Conservation (phyloP, 441 rosid genomes). For the Euphorbia corollata region DNA sequence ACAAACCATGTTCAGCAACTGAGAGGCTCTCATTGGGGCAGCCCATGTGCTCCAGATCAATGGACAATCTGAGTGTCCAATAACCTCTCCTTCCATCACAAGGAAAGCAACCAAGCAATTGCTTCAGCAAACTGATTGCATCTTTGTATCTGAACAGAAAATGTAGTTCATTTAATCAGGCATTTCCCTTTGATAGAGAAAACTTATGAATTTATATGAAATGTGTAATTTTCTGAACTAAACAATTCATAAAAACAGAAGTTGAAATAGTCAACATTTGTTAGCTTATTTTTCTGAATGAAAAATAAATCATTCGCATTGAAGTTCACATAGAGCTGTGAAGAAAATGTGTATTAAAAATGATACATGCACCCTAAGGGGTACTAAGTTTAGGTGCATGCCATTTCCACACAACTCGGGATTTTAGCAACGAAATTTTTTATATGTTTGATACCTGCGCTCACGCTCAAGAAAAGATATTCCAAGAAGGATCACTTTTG, state of each 20-base stretch:
- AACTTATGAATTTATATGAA: not conserved
- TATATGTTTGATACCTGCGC: conserved; percentile 51
- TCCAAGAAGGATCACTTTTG: conserved; percentile 77
- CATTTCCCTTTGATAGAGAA: not conserved
- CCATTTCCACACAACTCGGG: not conserved
- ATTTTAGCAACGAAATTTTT: not conserved
- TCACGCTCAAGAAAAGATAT: conserved; percentile 72
- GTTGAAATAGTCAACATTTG: not conserved
- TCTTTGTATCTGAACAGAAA: conserved; percentile 50
- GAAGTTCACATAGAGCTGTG: not conserved
- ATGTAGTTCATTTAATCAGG: conserved; percentile 14
- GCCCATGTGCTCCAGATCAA: conserved; percentile 75
- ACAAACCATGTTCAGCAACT: conserved; percentile 70
- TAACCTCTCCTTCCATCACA: conserved; percentile 84
- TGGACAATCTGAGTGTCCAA: conserved; percentile 83
- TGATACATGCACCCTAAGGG: not conserved
- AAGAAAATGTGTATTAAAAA: not conserved
- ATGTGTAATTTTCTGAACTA: not conserved
- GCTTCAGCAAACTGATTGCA: conserved; percentile 51
- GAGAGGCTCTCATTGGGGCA: conserved; percentile 62
- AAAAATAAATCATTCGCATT: not conserved
- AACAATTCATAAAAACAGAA: not conserved
- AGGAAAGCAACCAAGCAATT: conserved; percentile 47
- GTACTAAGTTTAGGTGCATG: not conserved
- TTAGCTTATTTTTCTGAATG: not conserved